Percentiles rank a stretch among this genome's conserved stretches.
These are phyloP conservation scores for Ambrosia trifida DNA, from an alignment of 129 eudicot species.

Conservation along the genomic window DNA sequence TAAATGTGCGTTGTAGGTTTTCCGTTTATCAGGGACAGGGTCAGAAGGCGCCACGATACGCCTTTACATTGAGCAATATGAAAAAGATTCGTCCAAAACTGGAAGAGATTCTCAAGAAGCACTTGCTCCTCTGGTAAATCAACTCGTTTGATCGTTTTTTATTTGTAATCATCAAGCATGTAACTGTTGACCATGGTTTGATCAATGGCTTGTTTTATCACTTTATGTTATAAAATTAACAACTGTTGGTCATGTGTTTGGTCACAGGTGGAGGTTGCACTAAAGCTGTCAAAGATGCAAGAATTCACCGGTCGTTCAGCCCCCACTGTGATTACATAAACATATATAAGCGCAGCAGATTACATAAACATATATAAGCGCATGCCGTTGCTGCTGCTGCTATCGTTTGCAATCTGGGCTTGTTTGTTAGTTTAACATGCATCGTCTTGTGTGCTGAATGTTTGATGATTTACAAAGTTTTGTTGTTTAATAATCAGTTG, in stretches of 20 bases:
- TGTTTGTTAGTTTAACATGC: constrained; percentile 16
- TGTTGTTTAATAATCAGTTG: constrained; percentile 38
- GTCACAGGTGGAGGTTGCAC: constrained; percentile 76
- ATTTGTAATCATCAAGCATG: not conserved
- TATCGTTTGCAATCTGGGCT: not conserved
- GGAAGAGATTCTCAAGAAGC: constrained; percentile 89
- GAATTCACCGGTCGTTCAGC: constrained; percentile 80
- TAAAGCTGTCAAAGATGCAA: constrained; percentile 81
- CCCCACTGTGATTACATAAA: constrained; percentile 73
- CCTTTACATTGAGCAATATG: constrained; percentile 85
- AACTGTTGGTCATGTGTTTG: not conserved
- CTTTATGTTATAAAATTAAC: not conserved
- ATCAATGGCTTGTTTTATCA: not conserved
- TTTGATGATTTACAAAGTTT: constrained; percentile 24
- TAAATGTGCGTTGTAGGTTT: constrained; percentile 46
- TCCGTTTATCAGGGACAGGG: constrained; percentile 89
- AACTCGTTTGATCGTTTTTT: not conserved
- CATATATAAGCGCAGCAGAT: constrained; percentile 24
- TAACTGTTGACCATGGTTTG: not conserved
- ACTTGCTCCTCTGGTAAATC: constrained; percentile 75
- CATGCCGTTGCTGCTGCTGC: not conserved
- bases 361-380: constrained; percentile 41
- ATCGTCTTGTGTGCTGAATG: constrained; percentile 20
- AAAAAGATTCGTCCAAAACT: constrained; percentile 66
- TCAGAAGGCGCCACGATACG: constrained; percentile 93